These are phyloP conservation scores for Tephrocybe sp. DNA, from an alignment of 768 basidiomycete species.

Conservation along the genomic window DNA sequence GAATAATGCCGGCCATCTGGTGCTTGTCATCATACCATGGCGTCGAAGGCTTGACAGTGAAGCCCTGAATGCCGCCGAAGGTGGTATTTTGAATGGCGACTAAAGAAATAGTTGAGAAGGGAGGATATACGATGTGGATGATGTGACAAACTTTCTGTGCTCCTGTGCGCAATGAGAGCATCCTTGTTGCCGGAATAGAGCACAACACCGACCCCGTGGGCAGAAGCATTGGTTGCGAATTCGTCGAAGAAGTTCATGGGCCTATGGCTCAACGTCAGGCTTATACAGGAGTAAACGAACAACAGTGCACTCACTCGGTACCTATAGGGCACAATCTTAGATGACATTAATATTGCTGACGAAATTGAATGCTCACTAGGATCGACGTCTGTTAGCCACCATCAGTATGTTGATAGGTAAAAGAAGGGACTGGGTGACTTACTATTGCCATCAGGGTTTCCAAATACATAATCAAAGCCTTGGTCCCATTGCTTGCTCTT, in stretches of 20 bases:
- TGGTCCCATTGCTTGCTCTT: slow-evolving; percentile 50
- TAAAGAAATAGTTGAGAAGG: slow-evolving; percentile 33
- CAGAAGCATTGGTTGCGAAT: slow-evolving; percentile 64
- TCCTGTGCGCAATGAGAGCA: slow-evolving; percentile 59
- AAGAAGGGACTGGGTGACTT: slow-evolving; percentile 13
- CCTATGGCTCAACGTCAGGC: slow-evolving; percentile 29
- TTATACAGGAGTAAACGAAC: not conserved
- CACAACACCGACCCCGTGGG: slow-evolving; percentile 49
- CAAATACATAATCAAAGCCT: slow-evolving; percentile 38
- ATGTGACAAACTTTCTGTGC: slow-evolving; percentile 55
- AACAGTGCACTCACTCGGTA: slow-evolving; percentile 29
- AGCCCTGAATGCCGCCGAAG: slow-evolving; percentile 76
- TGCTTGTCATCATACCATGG: slow-evolving; percentile 63
- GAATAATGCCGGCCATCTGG: slow-evolving; percentile 65
- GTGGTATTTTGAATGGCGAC: slow-evolving; percentile 74
- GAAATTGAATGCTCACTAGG: slow-evolving; percentile 30
- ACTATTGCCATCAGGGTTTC: slow-evolving; percentile 29
- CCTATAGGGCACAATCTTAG: slow-evolving; percentile 19
- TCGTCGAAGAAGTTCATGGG: slow-evolving; percentile 65
- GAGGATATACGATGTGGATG: not conserved
- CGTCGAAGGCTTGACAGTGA: slow-evolving; percentile 66
- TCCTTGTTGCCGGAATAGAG: slow-evolving; percentile 74
- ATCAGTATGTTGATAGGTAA: not conserved
- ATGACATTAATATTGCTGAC: not conserved
- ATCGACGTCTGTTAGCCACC: slow-evolving; percentile 26